Conservation (phyloP, 2,329 filamentous ascomycete genomes). For the Sclerotinia borealis region DNA sequence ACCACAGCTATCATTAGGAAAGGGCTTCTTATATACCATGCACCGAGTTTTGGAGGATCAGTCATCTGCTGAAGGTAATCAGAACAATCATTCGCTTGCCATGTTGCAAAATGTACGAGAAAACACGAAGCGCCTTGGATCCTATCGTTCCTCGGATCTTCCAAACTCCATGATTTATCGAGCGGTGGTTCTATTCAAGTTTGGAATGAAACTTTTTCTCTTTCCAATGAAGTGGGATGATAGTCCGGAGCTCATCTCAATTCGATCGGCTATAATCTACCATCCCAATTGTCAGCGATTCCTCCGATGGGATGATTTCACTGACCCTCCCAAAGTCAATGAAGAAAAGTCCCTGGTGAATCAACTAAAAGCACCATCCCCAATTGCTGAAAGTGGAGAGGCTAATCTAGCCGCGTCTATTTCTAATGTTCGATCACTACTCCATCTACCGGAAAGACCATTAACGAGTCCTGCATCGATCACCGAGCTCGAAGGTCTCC, state of each 20-base stretch:
- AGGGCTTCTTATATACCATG: background rate
- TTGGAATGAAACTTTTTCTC: background rate
- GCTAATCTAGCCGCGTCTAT: background rate
- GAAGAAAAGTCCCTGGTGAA: background rate
- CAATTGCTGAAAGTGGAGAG: background rate
- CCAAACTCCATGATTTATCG: background rate
- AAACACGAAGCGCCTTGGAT: background rate
- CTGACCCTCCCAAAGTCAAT: background rate
- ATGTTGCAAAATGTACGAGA: background rate
- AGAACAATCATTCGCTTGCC: background rate
- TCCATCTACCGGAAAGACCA: background rate
- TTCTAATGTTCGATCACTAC: background rate
- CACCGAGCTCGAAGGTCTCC: background rate
- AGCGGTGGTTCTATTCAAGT: background rate
- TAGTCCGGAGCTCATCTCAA: background rate
- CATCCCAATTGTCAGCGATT: background rate
- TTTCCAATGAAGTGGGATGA: background rate
- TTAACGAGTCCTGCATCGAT: background rate
- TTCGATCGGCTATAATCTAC: background rate
- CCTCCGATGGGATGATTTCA: background rate
- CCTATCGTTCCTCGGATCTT: background rate
- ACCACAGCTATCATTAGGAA: background rate
- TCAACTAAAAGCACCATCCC: background rate
- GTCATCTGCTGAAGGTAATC: background rate
- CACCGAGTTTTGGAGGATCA: background rate